A percentile compares a stretch with the other conserved stretches of the same genome.
phyloP scores from a whole-genome alignment of 1,284 basidiomycete genomes.

The Phylloboletellus chloephorus region DNA sequence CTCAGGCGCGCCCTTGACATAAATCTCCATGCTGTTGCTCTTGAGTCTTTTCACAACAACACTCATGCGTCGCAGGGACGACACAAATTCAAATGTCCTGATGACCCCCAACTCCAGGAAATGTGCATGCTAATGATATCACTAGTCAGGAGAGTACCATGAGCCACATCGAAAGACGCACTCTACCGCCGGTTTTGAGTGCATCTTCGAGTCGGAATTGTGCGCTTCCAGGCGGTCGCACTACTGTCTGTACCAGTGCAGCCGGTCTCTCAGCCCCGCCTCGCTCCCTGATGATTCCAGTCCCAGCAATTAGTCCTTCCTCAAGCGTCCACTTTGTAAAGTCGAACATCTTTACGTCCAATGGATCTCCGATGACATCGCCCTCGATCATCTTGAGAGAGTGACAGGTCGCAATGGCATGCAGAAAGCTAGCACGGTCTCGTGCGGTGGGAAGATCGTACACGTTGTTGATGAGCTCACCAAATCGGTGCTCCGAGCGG shows the following conservation, averaged over 20 bases:
- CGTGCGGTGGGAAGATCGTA: conserved; percentile 77
- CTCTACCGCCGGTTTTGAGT: conserved; percentile 73
- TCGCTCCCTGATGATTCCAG: conserved; percentile 64
- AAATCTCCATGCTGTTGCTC: conserved; percentile 93
- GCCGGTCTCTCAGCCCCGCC: conserved; percentile 69
- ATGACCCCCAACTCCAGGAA: conserved; percentile 97
- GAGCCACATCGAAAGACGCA: conserved; percentile 30
- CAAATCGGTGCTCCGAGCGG: conserved; percentile 71
- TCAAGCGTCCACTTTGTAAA: conserved; percentile 97
- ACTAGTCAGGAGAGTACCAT: conserved; percentile 6
- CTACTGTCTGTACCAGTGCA: conserved; percentile 94
- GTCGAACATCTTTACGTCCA: conserved; percentile 97
- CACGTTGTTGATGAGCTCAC: conserved; percentile 85
- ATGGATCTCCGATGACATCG: conserved; percentile 88
- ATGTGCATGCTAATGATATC: conserved; percentile 69
- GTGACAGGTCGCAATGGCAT: conserved; percentile 96
- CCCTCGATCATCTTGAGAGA: conserved; percentile 91
- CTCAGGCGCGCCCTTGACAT: conserved; percentile 98
- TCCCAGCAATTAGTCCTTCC: conserved; percentile 74
- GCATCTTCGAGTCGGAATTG: conserved; percentile 92
- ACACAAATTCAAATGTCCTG: conserved; percentile 95
- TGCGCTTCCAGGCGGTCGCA: conserved; percentile 88
- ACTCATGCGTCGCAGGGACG: conserved; percentile 90
- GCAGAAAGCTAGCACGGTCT: conserved; percentile 78
- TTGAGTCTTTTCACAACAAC: conserved; percentile 95